Evolutionary conservation across 352 stramenopile species (phyloP), one percentile per base, ranked within the genome.

Genomic region (Globisporangium perplexum): DNA sequence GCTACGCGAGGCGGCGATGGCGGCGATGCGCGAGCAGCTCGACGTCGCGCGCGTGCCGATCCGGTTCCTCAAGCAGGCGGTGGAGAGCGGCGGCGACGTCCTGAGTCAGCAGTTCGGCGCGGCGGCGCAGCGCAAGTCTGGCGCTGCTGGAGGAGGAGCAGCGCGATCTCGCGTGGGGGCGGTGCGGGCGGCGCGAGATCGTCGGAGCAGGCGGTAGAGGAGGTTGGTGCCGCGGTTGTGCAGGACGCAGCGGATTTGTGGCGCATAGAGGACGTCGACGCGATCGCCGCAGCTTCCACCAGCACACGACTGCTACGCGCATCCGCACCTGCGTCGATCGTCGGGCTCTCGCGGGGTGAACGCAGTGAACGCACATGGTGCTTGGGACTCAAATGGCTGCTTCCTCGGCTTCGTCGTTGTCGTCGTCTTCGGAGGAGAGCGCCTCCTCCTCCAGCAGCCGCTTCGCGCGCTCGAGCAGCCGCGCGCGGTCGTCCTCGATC

Each of bases 1-100:
- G 35, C 77, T 94, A 48, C 79, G 77, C 2, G 81, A 94, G 65
- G 81, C 83, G 33, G 79, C 81, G 10, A 87, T 94, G 73, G 68
- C 81, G 2, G 80, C 74, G 3, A 73, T 94, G 66, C 77, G 83
- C 15, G 65, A 83, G n/a, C 60, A 79, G 22, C 66, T 94, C n/a
- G 20, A 45, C 10, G 63, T 65, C 5, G 58, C 60, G 0, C 69
- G 28, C 41, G 61, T 94, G 31, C 47, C 68, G 0, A 68, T 84
- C 24, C 59, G 68, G 31, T 71, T 72, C 35, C 61, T 93, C 2
- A 60, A 33, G 1, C 51, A 60, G 20, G 64, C 70, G 5, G 38
- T 72, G 10, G 35, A 49, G 17, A 55, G 28, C 8, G 36, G 22
- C 23, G 53, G 20, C 18, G 50, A 55, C 43, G 10, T 57, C 14